A percentile compares a stretch with the other conserved stretches of the same genome.
Evolutionary conservation across 495 filamentous ascomycete genomes (phyloP).

Genomic region (Gamarada debralockiae): DNA sequence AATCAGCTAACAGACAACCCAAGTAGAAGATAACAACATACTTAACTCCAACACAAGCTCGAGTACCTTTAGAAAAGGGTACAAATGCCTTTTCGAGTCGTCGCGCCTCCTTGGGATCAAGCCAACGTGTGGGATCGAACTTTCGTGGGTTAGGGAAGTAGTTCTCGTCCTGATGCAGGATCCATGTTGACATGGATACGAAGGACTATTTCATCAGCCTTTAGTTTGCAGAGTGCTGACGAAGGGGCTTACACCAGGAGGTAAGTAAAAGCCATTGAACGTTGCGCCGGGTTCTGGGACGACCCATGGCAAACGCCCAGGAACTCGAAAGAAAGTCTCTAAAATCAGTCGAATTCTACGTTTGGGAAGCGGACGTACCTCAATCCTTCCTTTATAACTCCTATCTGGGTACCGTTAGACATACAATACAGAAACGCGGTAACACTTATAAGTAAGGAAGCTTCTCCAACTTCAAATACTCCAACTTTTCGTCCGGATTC

Average conservation of each 20-base stretch:
- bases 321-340: slow-evolving; percentile 17
- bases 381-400: slow-evolving; percentile 16
- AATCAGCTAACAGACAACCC: slow-evolving; percentile 1
- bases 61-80: slow-evolving; percentile 7
- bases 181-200: slow-evolving; percentile 10
- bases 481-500: slow-evolving; percentile 17
- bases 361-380: background rate
- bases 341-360: background rate
- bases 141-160: slow-evolving; percentile 35
- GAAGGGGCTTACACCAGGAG: slow-evolving; percentile 12
- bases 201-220: slow-evolving; percentile 4
- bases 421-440: background rate
- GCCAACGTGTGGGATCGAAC: slow-evolving; percentile 42
- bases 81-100: slow-evolving; percentile 15
- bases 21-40: background rate
- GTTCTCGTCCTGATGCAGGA: slow-evolving; percentile 15
- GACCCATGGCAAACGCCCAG: slow-evolving; percentile 17
- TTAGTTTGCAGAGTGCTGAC: background rate
- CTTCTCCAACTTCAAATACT: slow-evolving; percentile 21
- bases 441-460: slow-evolving; percentile 21
- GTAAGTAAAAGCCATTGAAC: slow-evolving; percentile 15
- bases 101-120: slow-evolving; percentile 2
- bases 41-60: slow-evolving; percentile 12
- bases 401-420: slow-evolving; percentile 3
- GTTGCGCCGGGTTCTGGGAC: slow-evolving; percentile 15